Base-by-base conservation (phyloP, 129 eudicot genomes). In the Tanacetum coccineum region DNA sequence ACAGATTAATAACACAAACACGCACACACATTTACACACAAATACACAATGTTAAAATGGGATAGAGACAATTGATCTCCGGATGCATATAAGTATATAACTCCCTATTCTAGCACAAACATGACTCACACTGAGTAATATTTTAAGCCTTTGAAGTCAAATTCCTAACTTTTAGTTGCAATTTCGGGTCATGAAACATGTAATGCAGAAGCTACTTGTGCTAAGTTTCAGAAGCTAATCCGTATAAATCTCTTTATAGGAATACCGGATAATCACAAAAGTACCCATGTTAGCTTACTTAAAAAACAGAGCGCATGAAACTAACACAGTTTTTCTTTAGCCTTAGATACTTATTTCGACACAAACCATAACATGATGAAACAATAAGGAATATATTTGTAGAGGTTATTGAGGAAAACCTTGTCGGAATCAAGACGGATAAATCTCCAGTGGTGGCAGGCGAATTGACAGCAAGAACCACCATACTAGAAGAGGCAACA, bases 371-470 rank as follows among this genome's bases (percentile, higher is more conserved):
- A 22, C 25, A 22, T 22, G 25, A 22, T 2, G 25, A 22, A 2
- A 22, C 25, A 22, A 22, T 22, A 36, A 36, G 10, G 42, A 36
- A 36, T 36, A 36, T 36, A 8, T 36, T 36, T 36, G 9, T 36
- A 36, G 42, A 36, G 42, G 42, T 7, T 36, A 36, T 36, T 7
- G 42, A 36, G 42, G 42, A 36, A 52, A 44, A 87, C 95, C 87
- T 70, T 32, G 87, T 79, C 55, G 42, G 83, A 39, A 87, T 81
- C 71, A 84, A 66, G 70, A 81, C 82, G 0, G 85, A 54, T 4
- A 84, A 18, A 74, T 87, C 82, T 40, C 74, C 76, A 40, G 84
- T 25, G 68, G 76, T 57, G 21, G 85, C 62, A 0, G 76, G 50
- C 9, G 82, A 50, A 47, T 14, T 66, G 60, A 61, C 74, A 11